Evolutionary conservation across 2,329 filamentous ascomycete genomes (phyloP).

Genomic region (Trichoderma endophyticum): DNA sequence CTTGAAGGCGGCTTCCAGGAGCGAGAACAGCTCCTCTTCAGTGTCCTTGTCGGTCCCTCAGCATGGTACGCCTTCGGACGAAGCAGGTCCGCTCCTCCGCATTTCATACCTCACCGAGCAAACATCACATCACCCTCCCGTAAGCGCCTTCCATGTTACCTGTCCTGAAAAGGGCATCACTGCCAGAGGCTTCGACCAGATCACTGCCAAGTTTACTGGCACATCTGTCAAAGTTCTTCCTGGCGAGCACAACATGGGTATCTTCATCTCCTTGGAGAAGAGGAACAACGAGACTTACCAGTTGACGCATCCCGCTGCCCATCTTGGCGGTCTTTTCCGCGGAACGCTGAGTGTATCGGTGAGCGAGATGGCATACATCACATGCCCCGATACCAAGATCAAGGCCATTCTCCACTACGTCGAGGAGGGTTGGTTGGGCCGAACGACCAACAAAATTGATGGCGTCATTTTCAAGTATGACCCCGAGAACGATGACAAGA

Average conservation of each 20-base stretch:
- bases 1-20: constrained; percentile 44
- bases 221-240: constrained; percentile 89
- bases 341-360: constrained; percentile 89
- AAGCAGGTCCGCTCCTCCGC: constrained; percentile 54
- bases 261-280: constrained; percentile 83
- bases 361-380: constrained; percentile 83
- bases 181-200: constrained; percentile 89
- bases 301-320: constrained; percentile 89
- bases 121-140: constrained; percentile 94
- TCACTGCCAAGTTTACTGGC: constrained; percentile 96
- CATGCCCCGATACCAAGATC: constrained; percentile 82
- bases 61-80: constrained; percentile 39
- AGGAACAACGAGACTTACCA: constrained; percentile 88
- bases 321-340: constrained; percentile 81
- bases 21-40: constrained; percentile 46
- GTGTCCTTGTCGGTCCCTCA: constrained; percentile 52
- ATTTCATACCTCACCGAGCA: constrained; percentile 96
- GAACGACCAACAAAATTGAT: constrained; percentile 85
- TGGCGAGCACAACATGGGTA: constrained; percentile 90
- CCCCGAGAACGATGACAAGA: constrained; percentile 77
- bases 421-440: constrained; percentile 92
- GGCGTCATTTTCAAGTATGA: constrained; percentile 91
- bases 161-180: constrained; percentile 88
- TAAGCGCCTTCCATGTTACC: constrained; percentile 91
- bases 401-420: constrained; percentile 92